Base-by-base conservation (phyloP, 345 rosid genomes). In the Eutrema yunnanense region DNA sequence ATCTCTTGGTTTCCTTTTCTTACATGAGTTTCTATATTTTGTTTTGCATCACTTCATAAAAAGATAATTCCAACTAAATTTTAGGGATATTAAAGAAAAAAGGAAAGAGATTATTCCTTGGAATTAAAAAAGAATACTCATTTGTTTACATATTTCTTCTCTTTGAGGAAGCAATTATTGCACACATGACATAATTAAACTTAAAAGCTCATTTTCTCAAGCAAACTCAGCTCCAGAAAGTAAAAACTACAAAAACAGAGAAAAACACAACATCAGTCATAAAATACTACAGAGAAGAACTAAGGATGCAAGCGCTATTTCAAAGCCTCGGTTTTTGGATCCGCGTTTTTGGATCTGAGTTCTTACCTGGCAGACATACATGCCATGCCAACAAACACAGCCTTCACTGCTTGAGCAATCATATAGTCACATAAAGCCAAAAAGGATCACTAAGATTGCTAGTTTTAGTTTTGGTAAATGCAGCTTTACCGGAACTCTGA, bases 311-410 rank as follows among this genome's bases (percentile, higher is more conserved):
- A 41, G 3, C 10, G 55, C 46, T 50, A 59, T n/a, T n/a, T 40
- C 16, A 71, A 32, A 41, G 36, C 62, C 54, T 44, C 41, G 47
- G 10, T 72, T 72, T 26, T 72, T 3, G 0, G 44, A 40, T 74
- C 41, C n/a, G n/a, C n/a, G 10, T 72, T 72, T 26, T 72, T 3
- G 0, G 44, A 40, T 74, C 41, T 32, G 53, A 0, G 22, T 8
- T 4, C 1, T 73, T 86, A 94, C 99, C 99, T 95, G 36, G 96
- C 96, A 36, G 99, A 95, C 99, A 95, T 95, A 87, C 87, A 95
- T 57, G 96, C 96, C 99, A 95, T 95, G 30, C 99, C 99, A 16
- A 90, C 57, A 85, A 95, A 95, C 53, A 92, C 96, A 49, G 99
- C 97, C 79, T 95, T 92, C 33, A 92, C 96, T 56, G 99, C 97